Conservation (phyloP, 2,329 filamentous ascomycete species). For the Cytospora piceicola region DNA sequence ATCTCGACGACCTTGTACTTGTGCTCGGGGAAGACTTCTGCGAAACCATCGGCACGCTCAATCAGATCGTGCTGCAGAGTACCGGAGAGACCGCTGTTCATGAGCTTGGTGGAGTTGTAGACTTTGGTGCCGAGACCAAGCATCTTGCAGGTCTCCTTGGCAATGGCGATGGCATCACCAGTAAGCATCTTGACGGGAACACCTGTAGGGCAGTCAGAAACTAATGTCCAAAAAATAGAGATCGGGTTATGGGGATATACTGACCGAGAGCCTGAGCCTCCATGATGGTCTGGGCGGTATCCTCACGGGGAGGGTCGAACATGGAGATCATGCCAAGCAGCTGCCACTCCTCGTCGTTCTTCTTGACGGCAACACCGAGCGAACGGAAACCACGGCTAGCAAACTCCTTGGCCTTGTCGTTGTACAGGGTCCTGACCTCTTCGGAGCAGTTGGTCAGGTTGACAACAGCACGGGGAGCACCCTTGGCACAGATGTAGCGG, state of each 20-base stretch:
- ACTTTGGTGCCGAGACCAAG: constrained; percentile 78
- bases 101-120: constrained; percentile 78
- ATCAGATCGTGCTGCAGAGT: constrained; percentile 76
- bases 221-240: background rate
- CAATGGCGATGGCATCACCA: constrained; percentile 78
- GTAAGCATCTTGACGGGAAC: constrained; percentile 82
- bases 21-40: constrained; percentile 75
- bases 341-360: constrained; percentile 54
- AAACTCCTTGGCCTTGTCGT: constrained; percentile 74
- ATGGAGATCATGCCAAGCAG: constrained; percentile 77
- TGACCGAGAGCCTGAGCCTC: constrained; percentile 53
- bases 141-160: constrained; percentile 83
- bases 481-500: constrained; percentile 74
- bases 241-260: background rate
- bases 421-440: constrained; percentile 68
- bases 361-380: constrained; percentile 70
- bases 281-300: constrained; percentile 77
- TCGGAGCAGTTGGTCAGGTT: constrained; percentile 69
- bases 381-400: constrained; percentile 80
- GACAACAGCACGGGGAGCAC: constrained; percentile 76
- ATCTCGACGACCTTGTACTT: constrained; percentile 78
- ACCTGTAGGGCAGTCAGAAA: constrained; percentile 39
- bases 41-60: constrained; percentile 74
- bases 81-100: constrained; percentile 74
- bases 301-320: constrained; percentile 80